A percentile compares a stretch with the other conserved stretches of the same genome.
phyloP scores from a whole-genome alignment of 148 eudicot genomes.

The Rhododendron molle region DNA sequence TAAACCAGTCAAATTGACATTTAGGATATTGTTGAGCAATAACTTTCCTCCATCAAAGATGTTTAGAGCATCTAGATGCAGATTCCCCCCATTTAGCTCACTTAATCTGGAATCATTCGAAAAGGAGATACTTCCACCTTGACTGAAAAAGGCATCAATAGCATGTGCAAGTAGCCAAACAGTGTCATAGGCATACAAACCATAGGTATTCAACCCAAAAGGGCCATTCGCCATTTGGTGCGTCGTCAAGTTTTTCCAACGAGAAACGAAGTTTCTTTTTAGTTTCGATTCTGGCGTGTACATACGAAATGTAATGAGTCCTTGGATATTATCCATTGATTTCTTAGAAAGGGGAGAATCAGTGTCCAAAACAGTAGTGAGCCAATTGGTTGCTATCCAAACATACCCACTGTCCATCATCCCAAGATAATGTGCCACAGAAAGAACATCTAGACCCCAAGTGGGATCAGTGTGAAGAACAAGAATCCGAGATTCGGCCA shows the following conservation, averaged over 20 bases:
- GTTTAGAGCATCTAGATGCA: constrained; percentile 54
- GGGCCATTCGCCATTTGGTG: constrained; percentile 20
- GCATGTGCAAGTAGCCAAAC: constrained; percentile 76
- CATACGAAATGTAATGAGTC: constrained; percentile 27
- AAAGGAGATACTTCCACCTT: constrained; percentile 61
- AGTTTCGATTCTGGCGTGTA: constrained; percentile 31
- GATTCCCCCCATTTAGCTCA: constrained; percentile 12
- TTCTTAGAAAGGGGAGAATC: constrained; percentile 6
- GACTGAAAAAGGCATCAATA: constrained; percentile 38
- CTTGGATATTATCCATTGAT: constrained; percentile 21
- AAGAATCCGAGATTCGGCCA: constrained; percentile 46
- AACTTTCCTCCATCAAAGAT: constrained; percentile 56
- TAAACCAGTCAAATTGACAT: constrained; percentile 46
- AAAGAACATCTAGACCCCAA: constrained; percentile 31
- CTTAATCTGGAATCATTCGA: constrained; percentile 37
- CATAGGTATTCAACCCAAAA: constrained; percentile 46
- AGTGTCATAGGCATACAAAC: constrained; percentile 72
- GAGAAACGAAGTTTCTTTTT: constrained; percentile 24
- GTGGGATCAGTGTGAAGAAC: constrained; percentile 46
- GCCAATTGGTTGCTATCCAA: constrained; percentile 38
- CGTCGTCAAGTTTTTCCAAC: constrained; percentile 39
- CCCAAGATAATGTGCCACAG: constrained; percentile 21
- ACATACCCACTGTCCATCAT: constrained; percentile 26
- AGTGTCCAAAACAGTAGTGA: constrained; percentile 26
- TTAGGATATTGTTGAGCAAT: constrained; percentile 37